Percentiles rank a stretch among this genome's conserved stretches.
Evolutionary conservation across 345 rosid genomes (phyloP).

Genomic region (Ceriops tagal): DNA sequence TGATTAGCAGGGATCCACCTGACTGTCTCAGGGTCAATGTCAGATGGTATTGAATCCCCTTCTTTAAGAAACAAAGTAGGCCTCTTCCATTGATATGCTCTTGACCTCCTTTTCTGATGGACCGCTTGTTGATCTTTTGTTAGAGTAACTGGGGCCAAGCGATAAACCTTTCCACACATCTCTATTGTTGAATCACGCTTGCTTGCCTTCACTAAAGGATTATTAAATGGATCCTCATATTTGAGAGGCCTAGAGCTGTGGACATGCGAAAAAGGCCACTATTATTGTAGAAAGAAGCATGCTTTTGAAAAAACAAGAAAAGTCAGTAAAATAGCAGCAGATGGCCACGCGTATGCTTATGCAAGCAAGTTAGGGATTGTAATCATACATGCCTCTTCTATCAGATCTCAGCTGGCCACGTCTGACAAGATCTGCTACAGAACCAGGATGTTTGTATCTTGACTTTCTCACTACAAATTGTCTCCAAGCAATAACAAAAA

Average conservation of each 20-base stretch:
- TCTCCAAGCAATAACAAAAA: constrained; percentile 48
- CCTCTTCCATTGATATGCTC: constrained; percentile 97
- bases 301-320: background rate
- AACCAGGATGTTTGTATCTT: constrained; percentile 48
- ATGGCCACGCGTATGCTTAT: background rate
- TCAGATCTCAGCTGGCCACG: constrained; percentile 95
- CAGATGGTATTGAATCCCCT: constrained; percentile 81
- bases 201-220: constrained; percentile 74
- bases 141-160: constrained; percentile 78
- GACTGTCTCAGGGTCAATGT: constrained; percentile 84
- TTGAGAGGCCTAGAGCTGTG: constrained; percentile 71
- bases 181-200: constrained; percentile 75
- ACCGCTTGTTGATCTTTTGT: constrained; percentile 65
- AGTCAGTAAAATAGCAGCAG: background rate
- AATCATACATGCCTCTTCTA: constrained; percentile 99
- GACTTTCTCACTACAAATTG: constrained; percentile 42
- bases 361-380: constrained; percentile 16
- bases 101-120: constrained; percentile 89
- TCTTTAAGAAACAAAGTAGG: constrained; percentile 86
- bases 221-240: constrained; percentile 91
- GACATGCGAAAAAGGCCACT: constrained; percentile 11
- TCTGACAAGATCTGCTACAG: constrained; percentile 93
- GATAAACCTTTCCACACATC: constrained; percentile 92
- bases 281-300: constrained; percentile 2
- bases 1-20: constrained; percentile 99